Conservation (phyloP, 2,329 filamentous ascomycete species). For the Alternaria triticimaculans region DNA sequence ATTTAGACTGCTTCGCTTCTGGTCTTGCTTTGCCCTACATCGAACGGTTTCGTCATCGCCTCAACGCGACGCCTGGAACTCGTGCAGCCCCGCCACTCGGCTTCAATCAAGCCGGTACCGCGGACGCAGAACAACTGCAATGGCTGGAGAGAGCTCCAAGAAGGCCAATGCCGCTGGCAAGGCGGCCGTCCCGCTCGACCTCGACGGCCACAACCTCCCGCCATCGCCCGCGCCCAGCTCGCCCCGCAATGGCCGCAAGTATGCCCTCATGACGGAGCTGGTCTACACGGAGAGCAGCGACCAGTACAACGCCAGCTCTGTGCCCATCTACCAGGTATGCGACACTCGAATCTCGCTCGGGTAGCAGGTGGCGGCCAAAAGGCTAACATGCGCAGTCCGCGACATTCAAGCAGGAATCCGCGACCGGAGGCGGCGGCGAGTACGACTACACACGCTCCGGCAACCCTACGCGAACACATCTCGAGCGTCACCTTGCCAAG, state of each 20-base stretch:
- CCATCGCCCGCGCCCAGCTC: conserved; percentile 88
- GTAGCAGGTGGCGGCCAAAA: neutral
- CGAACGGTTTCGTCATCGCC: conserved; percentile 19
- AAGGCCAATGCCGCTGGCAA: conserved; percentile 49
- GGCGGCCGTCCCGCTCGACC: conserved; percentile 47
- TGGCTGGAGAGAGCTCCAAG: conserved; percentile 45
- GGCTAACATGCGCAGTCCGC: conserved; percentile 68
- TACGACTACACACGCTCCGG: conserved; percentile 99
- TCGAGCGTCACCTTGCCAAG: conserved; percentile 96
- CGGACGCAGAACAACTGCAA: conserved; percentile 22
- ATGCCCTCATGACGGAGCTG: conserved; percentile 92
- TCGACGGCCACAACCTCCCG: conserved; percentile 50
- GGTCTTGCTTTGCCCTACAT: neutral
- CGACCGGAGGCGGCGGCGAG: conserved; percentile 77
- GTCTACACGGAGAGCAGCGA: conserved; percentile 96
- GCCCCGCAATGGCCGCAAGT: conserved; percentile 83
- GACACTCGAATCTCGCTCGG: neutral
- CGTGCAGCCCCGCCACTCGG: conserved; percentile 12
- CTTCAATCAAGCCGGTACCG: conserved; percentile 17
- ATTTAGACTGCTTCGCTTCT: neutral
- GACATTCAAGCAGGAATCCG: conserved; percentile 93
- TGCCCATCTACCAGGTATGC: conserved; percentile 87
- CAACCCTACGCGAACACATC: conserved; percentile 93
- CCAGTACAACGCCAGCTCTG: conserved; percentile 95
- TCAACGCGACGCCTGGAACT: conserved; percentile 20